Evolutionary conservation across 2,329 filamentous ascomycete genomes (phyloP).

Genomic region (Dactylella cylindrospora): DNA sequence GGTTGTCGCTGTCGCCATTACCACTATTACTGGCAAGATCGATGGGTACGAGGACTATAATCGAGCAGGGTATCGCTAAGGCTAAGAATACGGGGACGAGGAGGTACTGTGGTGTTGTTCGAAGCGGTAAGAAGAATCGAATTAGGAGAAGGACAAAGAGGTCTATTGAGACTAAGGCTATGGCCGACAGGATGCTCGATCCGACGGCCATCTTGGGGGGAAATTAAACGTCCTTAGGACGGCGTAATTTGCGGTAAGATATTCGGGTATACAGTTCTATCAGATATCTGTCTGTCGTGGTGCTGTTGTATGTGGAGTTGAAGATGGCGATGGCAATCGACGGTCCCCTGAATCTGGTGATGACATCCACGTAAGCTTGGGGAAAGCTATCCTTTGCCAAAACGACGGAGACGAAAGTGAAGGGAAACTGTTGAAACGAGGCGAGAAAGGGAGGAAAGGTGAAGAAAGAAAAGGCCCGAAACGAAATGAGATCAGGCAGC

Average conservation of each 20-base stretch:
- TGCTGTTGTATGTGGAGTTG: too few relatives aligned
- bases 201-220: slow-evolving; percentile 44
- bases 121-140: slow-evolving; percentile 85
- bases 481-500: slow-evolving; percentile 3
- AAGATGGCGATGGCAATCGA: neutral
- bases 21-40: slow-evolving; percentile 85
- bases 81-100: slow-evolving; percentile 92
- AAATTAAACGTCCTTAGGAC: neutral
- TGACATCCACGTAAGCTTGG: slow-evolving; percentile 2
- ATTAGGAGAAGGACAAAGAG: slow-evolving; percentile 78
- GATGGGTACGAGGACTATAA: slow-evolving; percentile 89
- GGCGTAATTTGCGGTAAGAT: too few relatives aligned
- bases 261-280: too few relatives aligned
- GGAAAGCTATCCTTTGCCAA: slow-evolving; percentile 1
- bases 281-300: too few relatives aligned
- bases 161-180: slow-evolving; percentile 51
- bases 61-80: slow-evolving; percentile 87
- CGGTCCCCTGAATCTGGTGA: neutral
- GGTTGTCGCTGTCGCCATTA: slow-evolving; percentile 61
- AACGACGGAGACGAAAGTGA: slow-evolving; percentile 11
- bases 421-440: neutral
- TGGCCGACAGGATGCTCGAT: slow-evolving; percentile 47
- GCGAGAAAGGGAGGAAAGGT: neutral
- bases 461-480: slow-evolving; percentile 2
- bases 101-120: slow-evolving; percentile 85